A percentile compares a stretch with the other conserved stretches of the same genome.
phyloP scores from a whole-genome alignment of 495 filamentous ascomycete species.

The Penicillium maclennaniae region DNA sequence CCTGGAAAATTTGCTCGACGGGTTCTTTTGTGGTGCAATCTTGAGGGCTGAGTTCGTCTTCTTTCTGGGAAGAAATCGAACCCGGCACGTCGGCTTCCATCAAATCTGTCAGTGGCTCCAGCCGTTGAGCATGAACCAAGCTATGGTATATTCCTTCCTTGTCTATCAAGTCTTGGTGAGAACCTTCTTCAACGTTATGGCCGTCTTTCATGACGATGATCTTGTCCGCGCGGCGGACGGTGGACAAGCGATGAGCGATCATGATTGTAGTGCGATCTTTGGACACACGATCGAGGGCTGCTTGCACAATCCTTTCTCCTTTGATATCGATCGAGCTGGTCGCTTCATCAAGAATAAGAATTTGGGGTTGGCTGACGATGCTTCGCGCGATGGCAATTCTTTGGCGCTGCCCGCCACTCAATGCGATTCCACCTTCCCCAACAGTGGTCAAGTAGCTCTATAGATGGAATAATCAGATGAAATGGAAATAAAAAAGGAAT shows the following conservation, averaged over 20 bases:
- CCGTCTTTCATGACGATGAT: slow-evolving; percentile 53
- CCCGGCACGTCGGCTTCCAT: slow-evolving; percentile 28
- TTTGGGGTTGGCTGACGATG: neutral
- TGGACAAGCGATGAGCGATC: slow-evolving; percentile 58
- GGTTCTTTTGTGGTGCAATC: slow-evolving; percentile 31
- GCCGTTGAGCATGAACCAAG: slow-evolving; percentile 35
- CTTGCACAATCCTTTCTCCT: slow-evolving; percentile 47
- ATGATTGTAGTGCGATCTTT: slow-evolving; percentile 38
- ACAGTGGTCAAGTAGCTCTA: slow-evolving; percentile 36
- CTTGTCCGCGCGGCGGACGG: slow-evolving; percentile 48
- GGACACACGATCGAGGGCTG: slow-evolving; percentile 39
- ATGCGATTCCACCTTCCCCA: slow-evolving; percentile 30
- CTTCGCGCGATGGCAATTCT: neutral
- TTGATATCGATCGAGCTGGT: slow-evolving; percentile 50
- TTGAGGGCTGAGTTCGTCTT: slow-evolving; percentile 1
- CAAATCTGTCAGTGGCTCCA: slow-evolving; percentile 34
- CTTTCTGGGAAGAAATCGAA: neutral
- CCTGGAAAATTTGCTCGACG: slow-evolving; percentile 33
- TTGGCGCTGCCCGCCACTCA: slow-evolving; percentile 26
- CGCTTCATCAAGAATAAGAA: slow-evolving; percentile 6
- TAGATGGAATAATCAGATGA: slow-evolving; percentile 20
- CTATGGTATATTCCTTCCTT: slow-evolving; percentile 43
- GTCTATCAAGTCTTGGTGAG: slow-evolving; percentile 39
- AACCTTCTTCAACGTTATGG: slow-evolving; percentile 45
- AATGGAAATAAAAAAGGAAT: neutral